phyloP scores from a whole-genome alignment of 1,139 yeast species.

The Kurtzmaniella natalensis region DNA sequence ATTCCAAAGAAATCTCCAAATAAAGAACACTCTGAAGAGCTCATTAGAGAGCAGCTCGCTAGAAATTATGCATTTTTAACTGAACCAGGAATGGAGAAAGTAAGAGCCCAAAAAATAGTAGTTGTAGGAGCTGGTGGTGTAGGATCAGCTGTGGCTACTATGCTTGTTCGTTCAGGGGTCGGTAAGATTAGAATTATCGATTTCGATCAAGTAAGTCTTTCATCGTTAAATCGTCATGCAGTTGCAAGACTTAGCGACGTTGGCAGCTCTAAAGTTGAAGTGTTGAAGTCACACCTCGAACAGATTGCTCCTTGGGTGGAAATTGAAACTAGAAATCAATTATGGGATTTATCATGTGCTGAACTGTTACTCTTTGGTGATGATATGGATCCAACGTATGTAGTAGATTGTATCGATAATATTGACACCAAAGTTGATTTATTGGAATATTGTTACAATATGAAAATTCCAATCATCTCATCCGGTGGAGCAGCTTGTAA shows the following conservation, averaged over 20 bases:
- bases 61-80: slow-evolving; percentile 90
- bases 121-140: slow-evolving; percentile 99
- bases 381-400: slow-evolving; percentile 59
- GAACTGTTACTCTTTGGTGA: slow-evolving; percentile 54
- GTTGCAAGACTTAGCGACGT: slow-evolving; percentile 87
- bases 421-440: slow-evolving; percentile 92
- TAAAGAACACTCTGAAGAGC: slow-evolving; percentile 50
- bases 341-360: slow-evolving; percentile 70
- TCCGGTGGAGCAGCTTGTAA: slow-evolving; percentile 95
- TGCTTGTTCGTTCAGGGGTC: slow-evolving; percentile 89
- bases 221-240: slow-evolving; percentile 90
- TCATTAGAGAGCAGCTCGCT: slow-evolving; percentile 86
- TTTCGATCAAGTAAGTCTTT: slow-evolving; percentile 91
- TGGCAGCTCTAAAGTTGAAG: slow-evolving; percentile 82
- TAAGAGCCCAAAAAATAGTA: slow-evolving; percentile 70
- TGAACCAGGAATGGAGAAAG: slow-evolving; percentile 72
- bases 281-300: slow-evolving; percentile 59
- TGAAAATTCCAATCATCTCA: slow-evolving; percentile 62
- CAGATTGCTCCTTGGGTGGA: slow-evolving; percentile 89
- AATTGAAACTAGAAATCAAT: slow-evolving; percentile 69
- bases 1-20: slow-evolving; percentile 10
- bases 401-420: slow-evolving; percentile 93
- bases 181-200: slow-evolving; percentile 76
- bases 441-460: slow-evolving; percentile 63
- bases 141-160: slow-evolving; percentile 94